Evolutionary conservation across 23 red algal species (phyloP).

Genomic region (Rhodosorus marinus): DNA sequence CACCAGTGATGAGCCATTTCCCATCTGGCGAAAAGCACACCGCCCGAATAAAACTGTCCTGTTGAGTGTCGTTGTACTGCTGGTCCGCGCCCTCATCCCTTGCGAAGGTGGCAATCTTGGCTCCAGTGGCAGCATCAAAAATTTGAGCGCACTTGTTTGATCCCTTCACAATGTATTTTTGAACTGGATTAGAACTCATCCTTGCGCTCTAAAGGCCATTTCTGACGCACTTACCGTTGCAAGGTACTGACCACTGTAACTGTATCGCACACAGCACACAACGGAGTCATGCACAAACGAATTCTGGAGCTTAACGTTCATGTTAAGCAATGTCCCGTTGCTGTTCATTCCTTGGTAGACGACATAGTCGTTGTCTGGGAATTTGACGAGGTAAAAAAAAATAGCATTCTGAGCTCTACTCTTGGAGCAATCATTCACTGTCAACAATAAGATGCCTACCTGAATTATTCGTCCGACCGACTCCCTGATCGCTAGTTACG

Average conservation of each 20-base stretch:
- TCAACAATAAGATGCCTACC: too few relatives aligned
- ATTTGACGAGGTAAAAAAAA: too few relatives aligned
- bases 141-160: slow-evolving; percentile 54
- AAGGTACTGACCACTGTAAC: slow-evolving; percentile 51
- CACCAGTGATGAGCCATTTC: slow-evolving; percentile 54
- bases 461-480: too few relatives aligned
- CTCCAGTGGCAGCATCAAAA: slow-evolving; percentile 54
- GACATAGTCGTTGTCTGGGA: slow-evolving; percentile 36
- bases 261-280: slow-evolving; percentile 88
- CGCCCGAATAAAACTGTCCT: slow-evolving; percentile 51
- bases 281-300: slow-evolving; percentile 40
- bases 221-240: too few relatives aligned
- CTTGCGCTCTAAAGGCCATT: background rate
- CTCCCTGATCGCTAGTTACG: too few relatives aligned
- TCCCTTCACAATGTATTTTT: slow-evolving; percentile 13
- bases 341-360: slow-evolving; percentile 9
- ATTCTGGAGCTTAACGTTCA: slow-evolving; percentile 37
- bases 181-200: background rate
- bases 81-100: slow-evolving; percentile 8
- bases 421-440: too few relatives aligned
- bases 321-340: slow-evolving; percentile 21
- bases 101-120: slow-evolving; percentile 46
- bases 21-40: slow-evolving; percentile 89
- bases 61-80: background rate
- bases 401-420: too few relatives aligned